Conservation (phyloP, 768 basidiomycete species). For the Hericium rajendrae region DNA sequence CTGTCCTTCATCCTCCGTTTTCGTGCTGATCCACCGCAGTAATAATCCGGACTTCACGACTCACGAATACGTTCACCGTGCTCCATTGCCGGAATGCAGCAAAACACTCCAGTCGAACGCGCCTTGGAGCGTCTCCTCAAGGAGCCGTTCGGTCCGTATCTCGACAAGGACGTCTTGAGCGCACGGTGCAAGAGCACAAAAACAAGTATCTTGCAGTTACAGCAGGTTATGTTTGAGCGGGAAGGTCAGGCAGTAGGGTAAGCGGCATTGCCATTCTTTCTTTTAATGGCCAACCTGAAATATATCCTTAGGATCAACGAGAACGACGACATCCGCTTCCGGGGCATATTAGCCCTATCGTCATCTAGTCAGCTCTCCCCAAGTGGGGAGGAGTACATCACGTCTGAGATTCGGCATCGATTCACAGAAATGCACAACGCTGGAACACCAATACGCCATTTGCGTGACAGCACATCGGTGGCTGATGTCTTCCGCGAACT, state of each 20-base stretch:
- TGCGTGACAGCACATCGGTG: no score
- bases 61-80: no score
- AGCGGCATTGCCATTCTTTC: conserved; percentile 20
- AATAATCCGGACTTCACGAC: no score
- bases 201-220: neutral
- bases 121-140: conserved; percentile 6
- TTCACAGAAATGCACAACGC: conserved; percentile 27
- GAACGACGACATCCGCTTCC: conserved; percentile 31
- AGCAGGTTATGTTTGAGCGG: conserved; percentile 4
- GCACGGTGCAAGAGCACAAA: conserved; percentile 8
- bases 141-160: conserved; percentile 25
- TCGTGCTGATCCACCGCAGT: no score
- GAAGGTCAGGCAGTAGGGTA: conserved; percentile 6
- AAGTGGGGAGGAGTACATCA: conserved; percentile 30
- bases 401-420: conserved; percentile 34
- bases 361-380: conserved; percentile 41
- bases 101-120: no score
- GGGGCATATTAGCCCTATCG: conserved; percentile 39
- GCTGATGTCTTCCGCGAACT: no score
- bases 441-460: conserved; percentile 9
- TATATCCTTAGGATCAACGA: neutral
- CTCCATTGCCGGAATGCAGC: no score
- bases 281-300: neutral
- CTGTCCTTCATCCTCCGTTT: no score
- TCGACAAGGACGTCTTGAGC: conserved; percentile 20